Evolutionary conservation across 2,329 filamentous ascomycete species (phyloP).

Genomic region (Aspergillus spinulosporus): DNA sequence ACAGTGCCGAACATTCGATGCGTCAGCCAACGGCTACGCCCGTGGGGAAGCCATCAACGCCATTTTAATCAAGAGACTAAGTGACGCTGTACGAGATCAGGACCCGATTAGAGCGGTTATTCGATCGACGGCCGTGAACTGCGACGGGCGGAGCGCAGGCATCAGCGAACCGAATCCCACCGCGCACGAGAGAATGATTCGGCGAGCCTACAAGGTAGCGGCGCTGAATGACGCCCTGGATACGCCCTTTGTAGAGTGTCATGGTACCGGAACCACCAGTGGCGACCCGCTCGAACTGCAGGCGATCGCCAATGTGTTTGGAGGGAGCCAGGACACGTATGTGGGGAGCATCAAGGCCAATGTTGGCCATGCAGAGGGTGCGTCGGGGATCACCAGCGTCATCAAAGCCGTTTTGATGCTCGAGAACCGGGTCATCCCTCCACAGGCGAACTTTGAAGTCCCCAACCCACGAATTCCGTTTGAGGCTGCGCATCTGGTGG

Average conservation of each 20-base stretch:
- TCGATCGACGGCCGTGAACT: no score
- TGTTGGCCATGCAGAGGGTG: slow-evolving; percentile 49
- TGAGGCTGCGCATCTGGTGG: not conserved
- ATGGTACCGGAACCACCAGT: slow-evolving; percentile 27
- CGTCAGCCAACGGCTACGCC: no score
- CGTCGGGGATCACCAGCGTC: slow-evolving; percentile 45
- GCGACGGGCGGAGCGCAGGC: no score
- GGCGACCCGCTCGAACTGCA: slow-evolving; percentile 25
- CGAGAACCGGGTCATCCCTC: slow-evolving; percentile 35
- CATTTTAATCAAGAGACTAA: no score
- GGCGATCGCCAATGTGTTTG: slow-evolving; percentile 6
- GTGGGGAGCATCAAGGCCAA: slow-evolving; percentile 38
- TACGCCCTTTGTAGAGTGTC: slow-evolving; percentile 25
- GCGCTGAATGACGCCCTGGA: slow-evolving; percentile 32
- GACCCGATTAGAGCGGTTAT: no score
- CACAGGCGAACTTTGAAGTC: not conserved
- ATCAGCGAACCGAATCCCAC: not conserved
- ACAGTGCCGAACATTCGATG: no score
- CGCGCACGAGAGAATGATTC: slow-evolving; percentile 42
- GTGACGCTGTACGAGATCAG: no score
- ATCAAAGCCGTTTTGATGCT: slow-evolving; percentile 48
- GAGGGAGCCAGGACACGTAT: not conserved
- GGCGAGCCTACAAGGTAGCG: slow-evolving; percentile 45
- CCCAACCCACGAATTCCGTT: not conserved
- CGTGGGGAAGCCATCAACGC: no score